Evolutionary conservation across 1,139 yeast genomes (phyloP), one percentile per base, ranked within the genome.

Genomic region (Pneumocystis wakefieldiae): DNA sequence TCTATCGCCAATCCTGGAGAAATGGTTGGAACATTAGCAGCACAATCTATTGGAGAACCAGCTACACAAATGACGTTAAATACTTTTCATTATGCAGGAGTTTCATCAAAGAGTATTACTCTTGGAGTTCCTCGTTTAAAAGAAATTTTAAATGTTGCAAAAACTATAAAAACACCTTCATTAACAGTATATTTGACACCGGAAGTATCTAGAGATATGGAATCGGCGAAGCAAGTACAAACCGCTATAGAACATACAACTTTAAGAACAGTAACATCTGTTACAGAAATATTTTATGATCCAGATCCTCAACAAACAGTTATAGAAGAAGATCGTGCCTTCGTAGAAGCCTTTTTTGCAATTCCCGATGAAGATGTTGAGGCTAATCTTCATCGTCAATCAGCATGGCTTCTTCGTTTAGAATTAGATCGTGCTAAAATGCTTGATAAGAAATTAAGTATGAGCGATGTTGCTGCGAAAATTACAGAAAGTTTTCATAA

Each of bases 11-110:
- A 94, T 69, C 97, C 99, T 12, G 99, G 99, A 80, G 98, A 92
- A 75, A 92, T 92, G 98, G 98, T 94, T 66, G 99, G 99, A 79
- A 97, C 92, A 64, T 83, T 92, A 72, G 99, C 98, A 64, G 98
- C 99, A 1, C 99, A 92, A 78, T 90, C 97, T 60, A 92, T 92
- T 78, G 99, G 99, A 79, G 99, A 92, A 76, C 99, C 99, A 62
- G 98, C 98, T 36, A 92, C 99, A 36, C 99, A 92, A 77, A 92
- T 92, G 99, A 92, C 99, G 0, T 82, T 92, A 77, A 92, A 92
- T 74, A 92, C 99, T 70, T 94, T 94, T 96, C 99, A 94, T 80
- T 94, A 91, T 80, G 99, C 99, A 38, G 99, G 99, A 87, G 98
- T 94, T 67, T 92, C 97, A 57, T 91, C 97, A 12, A 94, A 92